These are phyloP conservation scores for Gnaphalium uliginosum DNA, from an alignment of 129 eudicot species.

Conservation along the genomic window DNA sequence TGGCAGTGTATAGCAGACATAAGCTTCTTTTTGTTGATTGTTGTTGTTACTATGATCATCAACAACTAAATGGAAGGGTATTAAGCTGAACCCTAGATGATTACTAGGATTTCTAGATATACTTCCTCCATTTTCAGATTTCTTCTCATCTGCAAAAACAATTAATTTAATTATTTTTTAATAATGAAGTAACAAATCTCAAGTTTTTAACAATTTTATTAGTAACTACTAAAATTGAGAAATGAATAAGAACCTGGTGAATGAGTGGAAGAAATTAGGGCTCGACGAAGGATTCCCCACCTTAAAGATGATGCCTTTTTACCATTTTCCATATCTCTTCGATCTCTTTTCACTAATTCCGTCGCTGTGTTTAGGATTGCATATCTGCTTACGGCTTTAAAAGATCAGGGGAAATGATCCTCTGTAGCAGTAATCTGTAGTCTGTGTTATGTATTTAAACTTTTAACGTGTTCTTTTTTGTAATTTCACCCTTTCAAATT, in stretches of 20 bases:
- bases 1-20: slow-evolving; percentile 67
- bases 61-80: slow-evolving; percentile 52
- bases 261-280: slow-evolving; percentile 45
- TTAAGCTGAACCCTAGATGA: slow-evolving; percentile 59
- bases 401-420: too few relatives aligned
- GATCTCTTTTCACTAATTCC: background rate
- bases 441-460: too few relatives aligned
- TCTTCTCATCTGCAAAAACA: slow-evolving; percentile 40
- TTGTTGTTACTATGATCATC: background rate
- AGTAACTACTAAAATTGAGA: too few relatives aligned
- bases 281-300: slow-evolving; percentile 86
- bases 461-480: too few relatives aligned
- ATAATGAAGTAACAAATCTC: too few relatives aligned
- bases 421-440: too few relatives aligned
- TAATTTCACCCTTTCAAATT: too few relatives aligned
- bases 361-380: background rate
- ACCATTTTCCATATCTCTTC: slow-evolving; percentile 22
- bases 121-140: slow-evolving; percentile 41
- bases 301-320: slow-evolving; percentile 58
- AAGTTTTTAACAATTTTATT: too few relatives aligned
- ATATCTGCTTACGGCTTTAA: background rate
- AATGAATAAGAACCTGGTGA: background rate
- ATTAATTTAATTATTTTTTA: background rate
- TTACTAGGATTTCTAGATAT: slow-evolving; percentile 62
- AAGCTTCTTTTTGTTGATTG: slow-evolving; percentile 44